Conservation (phyloP, 805 yeast species). For the Candida takata region DNA sequence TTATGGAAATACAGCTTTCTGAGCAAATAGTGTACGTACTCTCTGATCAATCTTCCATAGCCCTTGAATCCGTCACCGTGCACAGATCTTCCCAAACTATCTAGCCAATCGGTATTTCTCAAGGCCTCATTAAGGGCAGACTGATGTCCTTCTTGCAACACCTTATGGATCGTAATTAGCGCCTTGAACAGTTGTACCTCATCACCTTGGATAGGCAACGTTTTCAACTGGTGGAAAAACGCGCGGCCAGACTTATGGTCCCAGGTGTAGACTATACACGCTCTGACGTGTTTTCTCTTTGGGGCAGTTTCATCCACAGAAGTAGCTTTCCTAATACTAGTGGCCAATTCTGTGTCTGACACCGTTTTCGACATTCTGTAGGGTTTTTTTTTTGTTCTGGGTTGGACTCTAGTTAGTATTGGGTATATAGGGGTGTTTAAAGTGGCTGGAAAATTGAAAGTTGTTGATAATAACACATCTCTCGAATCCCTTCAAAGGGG, state of each 20-base stretch:
- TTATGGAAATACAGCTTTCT: constrained; percentile 78
- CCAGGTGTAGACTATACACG: constrained; percentile 95
- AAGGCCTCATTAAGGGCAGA: constrained; percentile 75
- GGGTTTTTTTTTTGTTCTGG: no score
- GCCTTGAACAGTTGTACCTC: constrained; percentile 85
- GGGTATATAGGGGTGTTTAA: no score
- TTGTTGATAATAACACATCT: no score
- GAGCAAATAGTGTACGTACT: constrained; percentile 63
- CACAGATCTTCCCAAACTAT: constrained; percentile 55
- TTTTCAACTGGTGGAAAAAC: constrained; percentile 77
- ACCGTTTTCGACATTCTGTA: constrained; percentile 19
- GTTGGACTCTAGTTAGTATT: no score
- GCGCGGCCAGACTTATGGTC: constrained; percentile 81
- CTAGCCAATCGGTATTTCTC: constrained; percentile 69
- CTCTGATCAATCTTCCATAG: constrained; percentile 69
- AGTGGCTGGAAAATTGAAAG: no score
- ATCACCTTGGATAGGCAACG: constrained; percentile 72
- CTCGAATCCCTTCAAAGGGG: no score
- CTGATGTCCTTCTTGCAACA: constrained; percentile 97
- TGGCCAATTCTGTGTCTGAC: constrained; percentile 34
- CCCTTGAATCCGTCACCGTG: constrained; percentile 36
- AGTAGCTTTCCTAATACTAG: constrained; percentile 66
- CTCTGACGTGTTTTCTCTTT: constrained; percentile 91
- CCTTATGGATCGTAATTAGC: constrained; percentile 79
- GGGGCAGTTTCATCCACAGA: constrained; percentile 85